A percentile compares a stretch with the other conserved stretches of the same genome.
phyloP scores from a whole-genome alignment of 352 stramenopile genomes.

The Phytophthora syringae region DNA sequence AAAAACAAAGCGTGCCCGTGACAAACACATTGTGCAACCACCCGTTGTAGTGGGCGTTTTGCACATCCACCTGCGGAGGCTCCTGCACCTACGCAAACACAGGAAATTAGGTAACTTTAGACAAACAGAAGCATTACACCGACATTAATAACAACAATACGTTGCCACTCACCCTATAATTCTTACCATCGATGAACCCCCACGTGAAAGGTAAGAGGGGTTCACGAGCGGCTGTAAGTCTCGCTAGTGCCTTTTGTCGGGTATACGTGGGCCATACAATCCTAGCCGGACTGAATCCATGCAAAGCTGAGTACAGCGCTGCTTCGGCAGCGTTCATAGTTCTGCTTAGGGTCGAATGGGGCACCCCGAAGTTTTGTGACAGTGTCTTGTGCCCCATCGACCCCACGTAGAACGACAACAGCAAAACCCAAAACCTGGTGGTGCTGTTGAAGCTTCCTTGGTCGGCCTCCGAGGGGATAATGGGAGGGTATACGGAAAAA shows the following conservation, averaged over 20 bases:
- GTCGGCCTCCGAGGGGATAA: no score
- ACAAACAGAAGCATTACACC: no score
- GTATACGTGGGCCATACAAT: constrained; percentile 6
- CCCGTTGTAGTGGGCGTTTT: constrained; percentile 24
- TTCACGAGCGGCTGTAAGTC: not conserved
- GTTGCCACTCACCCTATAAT: no score
- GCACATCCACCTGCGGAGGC: not conserved
- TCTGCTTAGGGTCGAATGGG: no score
- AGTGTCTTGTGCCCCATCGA: constrained; percentile 6
- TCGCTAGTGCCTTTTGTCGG: constrained; percentile 1
- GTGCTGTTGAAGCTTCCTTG: constrained; percentile 14
- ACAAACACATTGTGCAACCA: constrained; percentile 22
- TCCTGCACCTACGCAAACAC: not conserved
- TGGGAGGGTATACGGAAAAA: no score
- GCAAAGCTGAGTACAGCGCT: not conserved
- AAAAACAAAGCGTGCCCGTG: constrained; percentile 12
- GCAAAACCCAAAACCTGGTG: constrained; percentile 23
- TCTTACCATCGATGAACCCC: constrained; percentile 24
- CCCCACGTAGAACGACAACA: constrained; percentile 28
- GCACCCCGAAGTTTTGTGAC: constrained; percentile 10
- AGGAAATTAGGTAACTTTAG: no score
- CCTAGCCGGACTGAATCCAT: not conserved
- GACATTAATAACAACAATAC: no score
- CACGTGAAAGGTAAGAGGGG: constrained; percentile 16
- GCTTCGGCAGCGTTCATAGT: no score